phyloP scores from a whole-genome alignment of 345 rosid genomes.

The Adansonia digitata region DNA sequence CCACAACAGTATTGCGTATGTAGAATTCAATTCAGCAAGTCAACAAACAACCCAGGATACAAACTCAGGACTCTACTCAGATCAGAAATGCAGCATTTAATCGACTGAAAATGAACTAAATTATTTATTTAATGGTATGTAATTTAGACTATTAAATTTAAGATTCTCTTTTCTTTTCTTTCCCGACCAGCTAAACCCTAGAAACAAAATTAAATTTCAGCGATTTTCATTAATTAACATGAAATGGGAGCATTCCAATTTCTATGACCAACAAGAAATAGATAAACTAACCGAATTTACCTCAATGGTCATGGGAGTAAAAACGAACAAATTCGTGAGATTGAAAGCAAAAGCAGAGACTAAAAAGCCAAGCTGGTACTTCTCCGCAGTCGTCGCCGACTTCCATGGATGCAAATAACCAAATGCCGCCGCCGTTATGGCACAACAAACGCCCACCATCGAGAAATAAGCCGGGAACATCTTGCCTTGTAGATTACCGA shows the following conservation, averaged over 20 bases:
- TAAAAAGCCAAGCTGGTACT: slow-evolving; percentile 93
- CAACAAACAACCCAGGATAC: neutral
- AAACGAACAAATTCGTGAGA: slow-evolving; percentile 79
- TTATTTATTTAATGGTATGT: neutral
- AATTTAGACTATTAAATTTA: too few species aligned
- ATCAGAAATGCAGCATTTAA: neutral
- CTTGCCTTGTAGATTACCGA: slow-evolving; percentile 91
- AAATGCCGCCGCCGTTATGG: slow-evolving; percentile 58
- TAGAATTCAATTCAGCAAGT: neutral
- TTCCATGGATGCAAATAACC: slow-evolving; percentile 95
- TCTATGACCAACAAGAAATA: neutral
- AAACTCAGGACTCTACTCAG: neutral
- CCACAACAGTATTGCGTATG: neutral
- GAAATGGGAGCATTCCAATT: neutral
- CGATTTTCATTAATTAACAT: neutral
- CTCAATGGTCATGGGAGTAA: slow-evolving; percentile 93
- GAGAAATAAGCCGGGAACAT: slow-evolving; percentile 97
- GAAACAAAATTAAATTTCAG: neutral
- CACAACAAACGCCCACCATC: slow-evolving; percentile 71
- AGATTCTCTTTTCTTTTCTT: neutral
- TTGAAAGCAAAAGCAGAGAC: slow-evolving; percentile 72
- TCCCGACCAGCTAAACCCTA: neutral
- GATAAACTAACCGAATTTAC: slow-evolving; percentile 23
- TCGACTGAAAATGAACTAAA: neutral
- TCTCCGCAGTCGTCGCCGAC: slow-evolving; percentile 58